Evolutionary conservation across 2,329 filamentous ascomycete genomes (phyloP), one percentile per base, ranked within the genome.

Genomic region (Neurospora crassa): DNA sequence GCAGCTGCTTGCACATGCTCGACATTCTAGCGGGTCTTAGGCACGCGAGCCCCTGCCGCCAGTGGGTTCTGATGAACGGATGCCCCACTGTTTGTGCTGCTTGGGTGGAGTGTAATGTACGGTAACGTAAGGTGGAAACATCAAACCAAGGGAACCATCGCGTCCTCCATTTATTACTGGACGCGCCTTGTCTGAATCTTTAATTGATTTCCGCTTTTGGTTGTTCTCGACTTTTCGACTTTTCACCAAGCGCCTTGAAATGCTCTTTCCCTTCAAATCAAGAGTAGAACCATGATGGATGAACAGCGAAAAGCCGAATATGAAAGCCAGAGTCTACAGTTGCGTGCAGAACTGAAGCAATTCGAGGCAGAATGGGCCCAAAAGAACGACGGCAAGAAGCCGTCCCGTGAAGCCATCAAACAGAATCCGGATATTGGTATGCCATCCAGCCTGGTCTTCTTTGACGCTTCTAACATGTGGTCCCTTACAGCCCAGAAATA

Each of bases 341-440:
- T 94, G n/a, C 87, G 91, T n/a, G 81, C 83, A 45, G 89, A 92
- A 73, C 82, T 95, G 68, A 95, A 95, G 80, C 80, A 80, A 74
- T 96, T 92, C 89, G 92, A 96, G 78, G 88, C 84, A 74, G 82
- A 86, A 7, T 95, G 92, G 83, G 86, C 87, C 6, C 82, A 82
- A 34, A 79, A 83, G 18, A 86, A 94, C 77, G 83, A 82, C 41
- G 91, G 92, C 69, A 86, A 84, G 74, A 94, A 93, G 82, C 90
- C 92, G 4, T 83, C 85, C 68, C 86, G 91, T 71, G 87, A 89
- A n/a, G 91, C 93, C 77, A 94, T 95, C 83, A 94, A 93, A 81
- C 84, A 86, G 69, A 89, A 92, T 76, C 85, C 87, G 7, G 85
- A 86, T 0, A 93, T 94, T 76, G 90, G 91, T 93, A 86, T 42